A percentile compares a stretch with the other conserved stretches of the same genome.
Evolutionary conservation across 768 basidiomycete species (phyloP).

Genomic region (Rhizopogon vinicolor): DNA sequence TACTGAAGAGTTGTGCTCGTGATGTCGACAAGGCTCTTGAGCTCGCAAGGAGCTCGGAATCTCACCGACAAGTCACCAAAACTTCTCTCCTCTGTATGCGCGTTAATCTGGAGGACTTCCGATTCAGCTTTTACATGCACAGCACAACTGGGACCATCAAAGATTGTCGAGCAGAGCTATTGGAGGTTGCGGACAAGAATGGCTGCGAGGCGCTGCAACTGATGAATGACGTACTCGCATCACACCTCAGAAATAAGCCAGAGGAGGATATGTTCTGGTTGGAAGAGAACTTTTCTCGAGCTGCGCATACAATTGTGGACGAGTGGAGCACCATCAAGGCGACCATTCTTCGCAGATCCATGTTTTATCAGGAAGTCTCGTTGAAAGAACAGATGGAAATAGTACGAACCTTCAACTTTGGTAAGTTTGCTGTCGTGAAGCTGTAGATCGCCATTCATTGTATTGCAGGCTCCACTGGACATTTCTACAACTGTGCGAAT

Average conservation of each 20-base stretch:
- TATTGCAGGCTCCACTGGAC: slow-evolving; percentile 33
- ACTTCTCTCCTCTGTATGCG: slow-evolving; percentile 41
- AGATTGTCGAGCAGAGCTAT: slow-evolving; percentile 19
- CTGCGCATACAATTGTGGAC: slow-evolving; percentile 33
- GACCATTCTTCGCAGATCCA: slow-evolving; percentile 32
- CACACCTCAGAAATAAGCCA: slow-evolving; percentile 20
- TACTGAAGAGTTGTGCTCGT: slow-evolving; percentile 39
- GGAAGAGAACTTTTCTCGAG: slow-evolving; percentile 32
- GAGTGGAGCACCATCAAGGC: slow-evolving; percentile 43
- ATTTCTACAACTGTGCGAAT: slow-evolving; percentile 50
- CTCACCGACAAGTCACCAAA: slow-evolving; percentile 47
- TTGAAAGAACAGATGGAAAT: slow-evolving; percentile 48
- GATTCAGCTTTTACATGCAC: slow-evolving; percentile 38
- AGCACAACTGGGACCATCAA: slow-evolving; percentile 13
- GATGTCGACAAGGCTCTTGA: slow-evolving; percentile 44
- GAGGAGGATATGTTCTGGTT: slow-evolving; percentile 36
- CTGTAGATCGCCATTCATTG: neutral
- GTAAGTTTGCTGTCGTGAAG: slow-evolving; percentile 23
- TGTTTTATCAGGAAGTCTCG: slow-evolving; percentile 49
- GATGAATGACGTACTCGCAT: neutral
- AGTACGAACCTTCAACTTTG: slow-evolving; percentile 45
- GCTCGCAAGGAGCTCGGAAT: slow-evolving; percentile 45
- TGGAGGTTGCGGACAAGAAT: slow-evolving; percentile 12
- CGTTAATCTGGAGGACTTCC: slow-evolving; percentile 44
- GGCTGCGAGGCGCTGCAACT: slow-evolving; percentile 1